Percentiles rank a stretch among this genome's conserved stretches.
Evolutionary conservation across 2,329 filamentous ascomycete genomes (phyloP).

Genomic region (Pezicula neosporulosa): DNA sequence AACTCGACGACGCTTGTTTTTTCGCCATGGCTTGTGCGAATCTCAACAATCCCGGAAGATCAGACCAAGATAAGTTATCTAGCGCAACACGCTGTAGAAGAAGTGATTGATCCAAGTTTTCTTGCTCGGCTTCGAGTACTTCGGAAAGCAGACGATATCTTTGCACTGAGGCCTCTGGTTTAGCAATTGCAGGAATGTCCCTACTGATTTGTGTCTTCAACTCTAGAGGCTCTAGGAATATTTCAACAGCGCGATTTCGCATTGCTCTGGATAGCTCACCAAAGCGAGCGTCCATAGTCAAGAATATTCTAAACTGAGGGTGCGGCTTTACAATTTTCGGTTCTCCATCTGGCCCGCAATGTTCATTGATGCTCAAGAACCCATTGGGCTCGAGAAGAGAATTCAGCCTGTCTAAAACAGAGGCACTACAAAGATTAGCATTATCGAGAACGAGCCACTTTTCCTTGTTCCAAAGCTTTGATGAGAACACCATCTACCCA

Average conservation of each 20-base stretch:
- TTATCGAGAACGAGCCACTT: conserved; percentile 96
- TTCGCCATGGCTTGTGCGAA: conserved; percentile 16
- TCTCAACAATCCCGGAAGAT: conserved; percentile 23
- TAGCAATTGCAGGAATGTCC: not conserved
- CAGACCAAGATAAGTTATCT: conserved; percentile 28
- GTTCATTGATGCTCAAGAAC: conserved; percentile 86
- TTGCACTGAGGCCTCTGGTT: conserved; percentile 21
- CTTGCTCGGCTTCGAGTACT: conserved; percentile 6
- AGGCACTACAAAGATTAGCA: conserved; percentile 93
- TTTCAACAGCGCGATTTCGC: conserved; percentile 91
- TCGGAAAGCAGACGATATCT: conserved; percentile 23
- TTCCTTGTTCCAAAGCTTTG: conserved; percentile 77
- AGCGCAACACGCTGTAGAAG: conserved; percentile 20
- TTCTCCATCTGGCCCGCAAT: conserved; percentile 77
- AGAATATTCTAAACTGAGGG: conserved; percentile 83
- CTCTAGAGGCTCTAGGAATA: conserved; percentile 59
- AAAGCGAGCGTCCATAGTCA: conserved; percentile 88
- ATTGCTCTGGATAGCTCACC: conserved; percentile 95
- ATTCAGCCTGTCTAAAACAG: conserved; percentile 90
- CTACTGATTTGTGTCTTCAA: not conserved
- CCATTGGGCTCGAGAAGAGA: conserved; percentile 91
- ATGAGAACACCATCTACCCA: conserved; percentile 95
- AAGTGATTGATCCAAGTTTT: conserved; percentile 2
- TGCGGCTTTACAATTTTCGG: conserved; percentile 79
- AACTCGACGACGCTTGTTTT: not conserved